A percentile compares a stretch with the other conserved stretches of the same genome.
Evolutionary conservation across 805 yeast genomes (phyloP).

Genomic region (Kazachstania viticola): DNA sequence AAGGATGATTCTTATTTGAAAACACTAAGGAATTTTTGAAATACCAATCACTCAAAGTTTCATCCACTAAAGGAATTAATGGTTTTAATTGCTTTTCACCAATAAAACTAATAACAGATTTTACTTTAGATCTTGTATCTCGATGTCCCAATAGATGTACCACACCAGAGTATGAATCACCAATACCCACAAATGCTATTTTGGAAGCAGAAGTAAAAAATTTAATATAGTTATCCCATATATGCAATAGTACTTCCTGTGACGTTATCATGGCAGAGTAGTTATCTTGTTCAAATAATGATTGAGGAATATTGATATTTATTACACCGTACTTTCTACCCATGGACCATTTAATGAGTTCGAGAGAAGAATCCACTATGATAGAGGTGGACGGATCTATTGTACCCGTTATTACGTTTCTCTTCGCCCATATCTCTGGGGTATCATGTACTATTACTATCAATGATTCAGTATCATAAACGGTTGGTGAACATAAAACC

Average conservation of each 20-base stretch:
- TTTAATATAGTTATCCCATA: constrained; percentile 87
- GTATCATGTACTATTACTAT: constrained; percentile 79
- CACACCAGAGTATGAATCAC: constrained; percentile 79
- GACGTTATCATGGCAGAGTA: constrained; percentile 56
- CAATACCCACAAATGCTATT: constrained; percentile 74
- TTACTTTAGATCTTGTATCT: constrained; percentile 48
- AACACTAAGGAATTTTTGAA: constrained; percentile 76
- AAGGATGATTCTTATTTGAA: constrained; percentile 59
- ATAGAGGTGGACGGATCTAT: constrained; percentile 64
- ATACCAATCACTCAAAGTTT: constrained; percentile 84
- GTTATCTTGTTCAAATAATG: constrained; percentile 32
- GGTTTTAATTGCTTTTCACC: constrained; percentile 64
- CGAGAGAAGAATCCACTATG: constrained; percentile 61
- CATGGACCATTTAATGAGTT: constrained; percentile 58
- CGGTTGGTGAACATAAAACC: constrained; percentile 50
- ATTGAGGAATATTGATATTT: constrained; percentile 70
- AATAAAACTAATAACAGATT: constrained; percentile 59
- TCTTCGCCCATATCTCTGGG: constrained; percentile 81
- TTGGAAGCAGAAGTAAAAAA: constrained; percentile 56
- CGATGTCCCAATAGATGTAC: constrained; percentile 85
- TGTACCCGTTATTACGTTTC: constrained; percentile 69
- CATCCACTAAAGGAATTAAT: constrained; percentile 79
- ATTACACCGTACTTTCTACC: constrained; percentile 60
- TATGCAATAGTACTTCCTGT: constrained; percentile 63
- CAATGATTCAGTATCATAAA: constrained; percentile 52